Base-by-base conservation (phyloP, 148 eudicot species). In the Chenopodium suecicum region DNA sequence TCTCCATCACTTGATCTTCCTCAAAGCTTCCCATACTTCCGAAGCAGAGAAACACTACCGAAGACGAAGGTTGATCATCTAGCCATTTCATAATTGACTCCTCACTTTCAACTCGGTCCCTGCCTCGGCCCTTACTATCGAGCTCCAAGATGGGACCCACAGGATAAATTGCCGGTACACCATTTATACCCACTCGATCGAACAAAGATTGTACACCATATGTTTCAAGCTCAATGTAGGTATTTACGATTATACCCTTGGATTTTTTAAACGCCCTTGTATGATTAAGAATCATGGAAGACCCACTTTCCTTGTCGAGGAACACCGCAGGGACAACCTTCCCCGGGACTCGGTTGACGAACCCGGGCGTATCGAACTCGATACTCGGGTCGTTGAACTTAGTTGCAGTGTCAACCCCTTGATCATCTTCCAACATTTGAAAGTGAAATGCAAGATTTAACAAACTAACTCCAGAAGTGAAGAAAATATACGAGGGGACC, bases 11-110 rank as follows among this genome's bases (percentile, higher is more conserved):
- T 23, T 90, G 93, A 9, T 56, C 82, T 56, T 3, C 79, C 11
- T 70, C 70, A 10, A 92, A 87, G 19, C 73, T 75, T 20, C 96
- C 96, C 82, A 80, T 84, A 75, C 92, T 92, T 7, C 96, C 93
- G 7, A 92, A 92, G 47, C 93, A 92, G 7, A 92, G 70, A 74
- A 85, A 92, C 29, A 88, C 90, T 0, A 92, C 92, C 0, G 93
- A 88, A 1, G 82, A 82, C 8, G 75, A 32, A 0, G 89, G 92
- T 27, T 90, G 93, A 6, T 31, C 31, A 29, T 92, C 90, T 2
- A 92, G 87, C 96, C 96, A 92, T 25, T 44, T 13, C 7, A 81
- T 78, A 7, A 87, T 87, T 1, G 82, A 66, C 14, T 77, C 68
- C 1, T 52, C 84, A 4, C 70, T 73, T 1, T 70, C 41, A 0